Evolutionary conservation across 305 asterid genomes (phyloP).

Genomic region (Fraxinus sp.): DNA sequence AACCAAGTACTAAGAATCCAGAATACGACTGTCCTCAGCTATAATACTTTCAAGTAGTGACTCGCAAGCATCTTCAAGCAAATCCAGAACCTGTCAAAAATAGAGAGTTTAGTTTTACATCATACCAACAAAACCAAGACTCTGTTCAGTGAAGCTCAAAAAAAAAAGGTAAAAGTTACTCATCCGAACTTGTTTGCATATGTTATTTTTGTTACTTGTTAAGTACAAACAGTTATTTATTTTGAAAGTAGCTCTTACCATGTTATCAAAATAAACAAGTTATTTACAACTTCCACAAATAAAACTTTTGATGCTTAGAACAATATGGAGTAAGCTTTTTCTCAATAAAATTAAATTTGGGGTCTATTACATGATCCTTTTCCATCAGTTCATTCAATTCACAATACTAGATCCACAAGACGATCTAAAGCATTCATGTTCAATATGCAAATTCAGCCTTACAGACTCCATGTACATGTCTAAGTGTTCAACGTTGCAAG

Average conservation of each 20-base stretch:
- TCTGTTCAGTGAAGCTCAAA: not conserved
- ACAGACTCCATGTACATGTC: not conserved
- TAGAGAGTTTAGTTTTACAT: not conserved
- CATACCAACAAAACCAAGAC: not conserved
- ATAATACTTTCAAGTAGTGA: conserved; percentile 66
- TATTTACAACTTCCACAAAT: not conserved
- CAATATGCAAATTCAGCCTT: not conserved
- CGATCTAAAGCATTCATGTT: not conserved
- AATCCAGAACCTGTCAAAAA: conserved; percentile 67
- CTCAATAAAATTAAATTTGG: not conserved
- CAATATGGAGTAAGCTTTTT: not conserved
- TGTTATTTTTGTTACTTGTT: not conserved
- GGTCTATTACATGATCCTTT: not conserved
- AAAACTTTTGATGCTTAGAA: not conserved
- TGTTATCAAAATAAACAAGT: not conserved
- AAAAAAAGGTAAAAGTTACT: not conserved
- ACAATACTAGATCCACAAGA: not conserved
- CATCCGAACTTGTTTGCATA: not conserved
- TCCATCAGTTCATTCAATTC: not conserved
- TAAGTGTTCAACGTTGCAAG: not conserved
- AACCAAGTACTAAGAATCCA: conserved; percentile 18
- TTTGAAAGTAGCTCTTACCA: not conserved
- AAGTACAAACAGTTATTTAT: not conserved
- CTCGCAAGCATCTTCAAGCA: conserved; percentile 86
- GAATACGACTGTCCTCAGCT: conserved; percentile 30